Evolutionary conservation across 805 yeast species (phyloP).

Genomic region (Brettanomyces nanus): DNA sequence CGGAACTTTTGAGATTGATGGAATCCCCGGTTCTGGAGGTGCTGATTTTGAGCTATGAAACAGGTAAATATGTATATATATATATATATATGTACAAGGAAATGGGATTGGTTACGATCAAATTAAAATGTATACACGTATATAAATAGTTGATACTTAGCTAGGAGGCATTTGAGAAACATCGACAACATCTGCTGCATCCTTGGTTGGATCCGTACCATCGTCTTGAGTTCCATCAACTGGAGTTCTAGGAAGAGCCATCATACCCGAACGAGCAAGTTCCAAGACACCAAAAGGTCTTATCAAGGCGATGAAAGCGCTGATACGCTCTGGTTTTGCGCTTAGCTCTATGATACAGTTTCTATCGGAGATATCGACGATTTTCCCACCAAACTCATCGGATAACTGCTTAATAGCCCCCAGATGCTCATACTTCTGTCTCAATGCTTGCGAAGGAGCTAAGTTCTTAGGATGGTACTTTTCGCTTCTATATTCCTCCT

Average conservation of each 20-base stretch:
- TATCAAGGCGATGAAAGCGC: slow-evolving; percentile 78
- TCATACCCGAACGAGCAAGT: slow-evolving; percentile 96
- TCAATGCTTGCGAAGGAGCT: slow-evolving; percentile 83
- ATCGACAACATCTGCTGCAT: slow-evolving; percentile 71
- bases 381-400: slow-evolving; percentile 83
- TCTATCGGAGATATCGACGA: slow-evolving; percentile 87
- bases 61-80: not conserved
- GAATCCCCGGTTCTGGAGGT: slow-evolving; percentile 19
- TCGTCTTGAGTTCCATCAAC: slow-evolving; percentile 46
- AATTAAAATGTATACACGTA: too few species aligned
- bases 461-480: slow-evolving; percentile 82
- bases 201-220: slow-evolving; percentile 40
- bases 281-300: slow-evolving; percentile 96
- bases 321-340: slow-evolving; percentile 87
- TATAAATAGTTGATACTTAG: too few species aligned
- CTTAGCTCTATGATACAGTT: slow-evolving; percentile 90
- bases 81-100: not conserved
- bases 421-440: slow-evolving; percentile 88
- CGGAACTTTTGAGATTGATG: slow-evolving; percentile 27
- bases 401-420: slow-evolving; percentile 76
- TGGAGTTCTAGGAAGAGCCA: slow-evolving; percentile 97
- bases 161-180: slow-evolving; percentile 93
- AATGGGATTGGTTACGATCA: too few species aligned
- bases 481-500: slow-evolving; percentile 32
- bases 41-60: slow-evolving; percentile 16